Conservation (phyloP, 176 grass and related monocot species). For the Oryza glumipatula region DNA sequence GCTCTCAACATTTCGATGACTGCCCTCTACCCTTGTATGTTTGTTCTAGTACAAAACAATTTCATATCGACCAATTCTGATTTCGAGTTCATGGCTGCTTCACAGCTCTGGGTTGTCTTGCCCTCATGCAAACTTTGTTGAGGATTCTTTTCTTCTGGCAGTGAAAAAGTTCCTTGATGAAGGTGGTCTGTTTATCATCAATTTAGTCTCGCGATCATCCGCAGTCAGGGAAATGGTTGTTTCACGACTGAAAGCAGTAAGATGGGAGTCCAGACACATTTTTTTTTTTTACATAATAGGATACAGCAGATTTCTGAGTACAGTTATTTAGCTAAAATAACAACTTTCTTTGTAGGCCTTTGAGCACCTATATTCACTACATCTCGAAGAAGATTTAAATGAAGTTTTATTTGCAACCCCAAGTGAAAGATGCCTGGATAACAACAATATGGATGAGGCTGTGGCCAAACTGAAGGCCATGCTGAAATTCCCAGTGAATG, state of each 20-base stretch:
- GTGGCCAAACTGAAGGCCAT: conserved; percentile 52
- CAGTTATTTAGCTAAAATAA: neutral
- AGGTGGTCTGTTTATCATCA: conserved; percentile 80
- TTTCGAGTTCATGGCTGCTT: conserved; percentile 22
- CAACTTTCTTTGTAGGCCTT: conserved; percentile 57
- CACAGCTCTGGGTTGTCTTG: conserved; percentile 86
- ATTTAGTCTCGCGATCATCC: conserved; percentile 78
- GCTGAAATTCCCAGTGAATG: conserved; percentile 62
- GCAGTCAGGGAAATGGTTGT: conserved; percentile 64
- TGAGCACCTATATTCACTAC: conserved; percentile 66
- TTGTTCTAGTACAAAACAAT: conserved; percentile 16
- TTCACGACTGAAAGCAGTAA: conserved; percentile 71
- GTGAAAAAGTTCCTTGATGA: conserved; percentile 65
- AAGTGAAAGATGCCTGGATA: conserved; percentile 46
- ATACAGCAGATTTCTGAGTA: neutral
- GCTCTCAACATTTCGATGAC: neutral
- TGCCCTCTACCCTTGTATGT: neutral
- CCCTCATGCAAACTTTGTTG: conserved; percentile 73
- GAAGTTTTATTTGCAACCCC: conserved; percentile 76
- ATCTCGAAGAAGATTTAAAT: conserved; percentile 94
- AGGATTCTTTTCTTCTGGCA: conserved; percentile 77
- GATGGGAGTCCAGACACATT: neutral
- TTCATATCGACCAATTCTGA: conserved; percentile 19
- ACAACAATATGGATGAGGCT: conserved; percentile 36
- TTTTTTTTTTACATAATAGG: neutral